Base-by-base conservation (phyloP, 2,329 filamentous ascomycete genomes). In the Lizonia empirigonia region DNA sequence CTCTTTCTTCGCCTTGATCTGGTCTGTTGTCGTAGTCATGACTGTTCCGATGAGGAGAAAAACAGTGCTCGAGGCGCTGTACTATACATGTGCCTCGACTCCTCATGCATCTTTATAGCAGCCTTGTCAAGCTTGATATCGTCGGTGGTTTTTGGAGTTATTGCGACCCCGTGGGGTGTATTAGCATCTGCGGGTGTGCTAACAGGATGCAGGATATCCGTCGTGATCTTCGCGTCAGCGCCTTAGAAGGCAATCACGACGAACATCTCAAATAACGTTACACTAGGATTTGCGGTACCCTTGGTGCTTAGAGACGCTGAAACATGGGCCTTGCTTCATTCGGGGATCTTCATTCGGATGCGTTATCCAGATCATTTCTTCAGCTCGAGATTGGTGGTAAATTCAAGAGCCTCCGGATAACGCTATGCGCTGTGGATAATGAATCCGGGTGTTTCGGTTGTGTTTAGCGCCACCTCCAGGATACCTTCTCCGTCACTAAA, bases 371-470 rank as follows among this genome's bases (percentile, higher is more conserved):
- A 23, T n/a, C 2, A 19, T 16, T 13, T 41, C 29, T 18, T 15
- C 5, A 13, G 42, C n/a, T 18, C 13, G 30, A 18, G 33, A 53
- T 53, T 53, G 50, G 50, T 53, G 50, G 35, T 36, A 49, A 53
- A 53, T 49, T 40, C 41, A n/a, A 19, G 19, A 23, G 15, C 39
- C 39, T 4, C 23, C 40, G 50, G 49, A 52, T 38, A 52, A 38
- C 37, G 6, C 7, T 22, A 47, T 52, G 49, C 42, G 49, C 42
- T 52, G 16, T 52, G 49, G 49, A 47, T 33, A 52, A 52, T 22
- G 37, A 32, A 26, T 52, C 49, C 49, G 49, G 6, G 19, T 23
- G 10, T 18, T 37, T 50, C 34, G 39, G 47, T 16, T 29, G 27
- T 39, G 16, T 6, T 23, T 44, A 50, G 47, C 34, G 40, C 23